Base-by-base conservation (phyloP, 2,329 filamentous ascomycete species). In the Chaetomiaceae sp. region DNA sequence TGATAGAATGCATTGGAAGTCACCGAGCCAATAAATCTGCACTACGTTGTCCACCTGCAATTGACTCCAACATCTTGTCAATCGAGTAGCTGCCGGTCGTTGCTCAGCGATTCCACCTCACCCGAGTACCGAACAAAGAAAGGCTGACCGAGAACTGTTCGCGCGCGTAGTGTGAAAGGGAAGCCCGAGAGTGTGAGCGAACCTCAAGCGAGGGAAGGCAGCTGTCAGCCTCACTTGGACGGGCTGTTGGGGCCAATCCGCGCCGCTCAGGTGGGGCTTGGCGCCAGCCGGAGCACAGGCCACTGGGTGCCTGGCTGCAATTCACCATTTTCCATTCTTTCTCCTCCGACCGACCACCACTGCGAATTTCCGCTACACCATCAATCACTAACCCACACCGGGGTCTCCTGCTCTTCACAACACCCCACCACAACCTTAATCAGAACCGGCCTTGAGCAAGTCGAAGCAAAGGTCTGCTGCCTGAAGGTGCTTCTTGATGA, bases 401-500 rank as follows among this genome's bases (percentile, higher is more conserved):
- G 58, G 58, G 59, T 62, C 57, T 57, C 55, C 54, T 58, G 55
- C 55, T 55, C 59, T 59, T 54, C 41, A 55, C 56, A 58, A 54
- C 62, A 58, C 63, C 59, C 59, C 56, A 60, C 61, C 58, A 43
- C 58, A 54, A 54, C 51, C 56, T 45, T 49, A 34, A 55, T 51
- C 56, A 53, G 51, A 50, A 53, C 48, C 51, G 40, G 51, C 53
- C 54, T 41, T 27, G 33, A 54, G 53, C 51, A 42, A 45, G 43
- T 54, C 41, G 49, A 45, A 53, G 47, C 38, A 48, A 45, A 5
- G 47, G 58, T 61, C 56, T 63, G 65, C 65, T 70, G 67, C 67
- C 67, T 71, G 67, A 64, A 62, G 63, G 66, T 66, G 66, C 65
- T 71, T 63, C 67, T 75, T 73, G 67, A 76, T 78, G 73, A 75